Conservation (phyloP, 176 grass and related monocot species). For the Calamus simplicifolius region DNA sequence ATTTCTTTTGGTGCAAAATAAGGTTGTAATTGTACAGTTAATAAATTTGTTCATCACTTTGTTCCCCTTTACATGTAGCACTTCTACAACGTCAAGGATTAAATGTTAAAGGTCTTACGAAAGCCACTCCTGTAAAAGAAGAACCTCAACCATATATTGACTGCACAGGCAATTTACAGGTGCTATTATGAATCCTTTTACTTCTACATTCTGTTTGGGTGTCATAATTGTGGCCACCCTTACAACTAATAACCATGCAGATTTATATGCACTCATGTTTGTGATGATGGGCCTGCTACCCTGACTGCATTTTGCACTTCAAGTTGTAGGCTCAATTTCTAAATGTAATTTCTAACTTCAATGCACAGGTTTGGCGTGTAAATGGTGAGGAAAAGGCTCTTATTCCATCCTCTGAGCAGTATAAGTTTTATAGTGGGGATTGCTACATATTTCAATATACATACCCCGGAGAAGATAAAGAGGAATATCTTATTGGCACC, state of each 20-base stretch:
- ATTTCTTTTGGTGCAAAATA: no score
- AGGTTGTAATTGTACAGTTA: no score
- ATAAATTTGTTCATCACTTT: neutral
- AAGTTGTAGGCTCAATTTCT: no score
- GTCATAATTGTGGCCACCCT: no score
- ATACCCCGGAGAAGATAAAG: constrained; percentile 74
- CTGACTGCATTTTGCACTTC: neutral
- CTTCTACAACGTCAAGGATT: constrained; percentile 91
- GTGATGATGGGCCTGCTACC: neutral
- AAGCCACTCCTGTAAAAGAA: constrained; percentile 52
- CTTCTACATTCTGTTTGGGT: no score
- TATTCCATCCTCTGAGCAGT: constrained; percentile 45
- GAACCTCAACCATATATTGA: constrained; percentile 83
- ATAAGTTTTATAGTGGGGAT: constrained; percentile 86
- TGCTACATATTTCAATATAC: constrained; percentile 96
- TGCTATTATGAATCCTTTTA: constrained; percentile 19
- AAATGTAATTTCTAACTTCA: no score
- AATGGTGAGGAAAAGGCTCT: constrained; percentile 64
- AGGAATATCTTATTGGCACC: constrained; percentile 87
- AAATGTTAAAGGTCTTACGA: constrained; percentile 91
- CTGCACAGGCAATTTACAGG: constrained; percentile 97
- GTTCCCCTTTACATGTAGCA: constrained; percentile 34
- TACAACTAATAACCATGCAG: no score
- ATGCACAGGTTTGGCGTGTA: constrained; percentile 71
- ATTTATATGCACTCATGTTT: no score